Evolutionary conservation across 805 yeast species (phyloP).

Genomic region (Danielozyma ontarioensis): DNA sequence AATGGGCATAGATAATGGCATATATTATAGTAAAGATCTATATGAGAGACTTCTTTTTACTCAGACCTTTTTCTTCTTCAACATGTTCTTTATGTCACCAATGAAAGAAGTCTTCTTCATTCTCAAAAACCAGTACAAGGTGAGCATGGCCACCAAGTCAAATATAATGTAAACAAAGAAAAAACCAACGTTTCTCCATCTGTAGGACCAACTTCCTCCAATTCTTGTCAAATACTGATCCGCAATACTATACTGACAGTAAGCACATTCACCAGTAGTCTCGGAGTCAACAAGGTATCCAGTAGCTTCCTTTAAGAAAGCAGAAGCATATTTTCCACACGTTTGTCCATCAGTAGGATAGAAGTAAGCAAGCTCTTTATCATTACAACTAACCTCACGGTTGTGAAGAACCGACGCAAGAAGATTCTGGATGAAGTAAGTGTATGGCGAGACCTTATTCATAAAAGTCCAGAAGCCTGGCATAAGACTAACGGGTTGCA

Average conservation of each 20-base stretch:
- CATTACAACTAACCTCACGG: conserved; percentile 45
- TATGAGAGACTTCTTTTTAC: too few species aligned
- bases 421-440: conserved; percentile 51
- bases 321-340: conserved; percentile 51
- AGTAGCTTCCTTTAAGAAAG: conserved; percentile 33
- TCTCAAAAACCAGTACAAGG: conserved; percentile 31
- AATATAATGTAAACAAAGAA: conserved; percentile 52
- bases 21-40: too few species aligned
- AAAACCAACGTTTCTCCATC: conserved; percentile 68
- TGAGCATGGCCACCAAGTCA: conserved; percentile 42
- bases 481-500: conserved; percentile 39
- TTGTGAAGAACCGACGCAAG: conserved; percentile 41
- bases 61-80: too few species aligned
- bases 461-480: conserved; percentile 48
- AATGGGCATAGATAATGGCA: too few species aligned
- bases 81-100: too few species aligned
- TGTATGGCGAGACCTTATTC: conserved; percentile 43
- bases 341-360: conserved; percentile 52
- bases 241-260: conserved; percentile 42
- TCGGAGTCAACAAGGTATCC: conserved; percentile 59
- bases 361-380: conserved; percentile 21
- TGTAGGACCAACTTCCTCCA: conserved; percentile 38
- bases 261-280: conserved; percentile 45
- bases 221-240: conserved; percentile 43
- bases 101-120: too few species aligned